Evolutionary conservation across 2,329 filamentous ascomycete genomes (phyloP).

Genomic region (Colletotrichum liriopes): DNA sequence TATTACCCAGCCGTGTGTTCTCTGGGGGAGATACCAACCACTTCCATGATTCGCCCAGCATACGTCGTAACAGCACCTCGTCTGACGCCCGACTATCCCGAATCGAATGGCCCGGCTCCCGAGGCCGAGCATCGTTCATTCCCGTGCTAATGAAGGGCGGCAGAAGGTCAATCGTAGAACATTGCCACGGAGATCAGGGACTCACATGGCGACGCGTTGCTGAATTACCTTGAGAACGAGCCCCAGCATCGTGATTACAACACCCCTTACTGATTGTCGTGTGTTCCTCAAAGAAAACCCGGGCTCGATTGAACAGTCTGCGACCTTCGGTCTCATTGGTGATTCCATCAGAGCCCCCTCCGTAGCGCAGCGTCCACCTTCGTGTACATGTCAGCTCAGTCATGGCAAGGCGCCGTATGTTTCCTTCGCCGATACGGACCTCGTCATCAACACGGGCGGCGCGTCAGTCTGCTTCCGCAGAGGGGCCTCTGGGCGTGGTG

Average conservation of each 20-base stretch:
- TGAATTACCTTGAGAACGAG: neutral
- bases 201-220: neutral
- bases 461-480: neutral
- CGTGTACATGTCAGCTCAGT: neutral
- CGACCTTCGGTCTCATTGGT: neutral
- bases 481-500: constrained; percentile 23
- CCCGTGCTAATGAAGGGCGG: too few relatives aligned
- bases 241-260: neutral
- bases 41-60: neutral
- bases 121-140: neutral
- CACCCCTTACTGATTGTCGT: neutral
- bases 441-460: neutral
- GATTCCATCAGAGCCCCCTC: neutral
- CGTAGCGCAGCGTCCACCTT: too few relatives aligned
- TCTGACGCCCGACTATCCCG: neutral
- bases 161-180: neutral
- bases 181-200: neutral
- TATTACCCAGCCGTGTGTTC: neutral
- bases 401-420: neutral
- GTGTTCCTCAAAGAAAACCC: neutral
- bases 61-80: neutral
- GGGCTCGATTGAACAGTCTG: neutral
- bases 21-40: neutral
- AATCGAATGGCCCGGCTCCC: too few relatives aligned
- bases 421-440: neutral